A percentile compares a stretch with the other conserved stretches of the same genome.
phyloP scores from a whole-genome alignment of 2,329 filamentous ascomycete genomes.

The Monosporascus sp. region DNA sequence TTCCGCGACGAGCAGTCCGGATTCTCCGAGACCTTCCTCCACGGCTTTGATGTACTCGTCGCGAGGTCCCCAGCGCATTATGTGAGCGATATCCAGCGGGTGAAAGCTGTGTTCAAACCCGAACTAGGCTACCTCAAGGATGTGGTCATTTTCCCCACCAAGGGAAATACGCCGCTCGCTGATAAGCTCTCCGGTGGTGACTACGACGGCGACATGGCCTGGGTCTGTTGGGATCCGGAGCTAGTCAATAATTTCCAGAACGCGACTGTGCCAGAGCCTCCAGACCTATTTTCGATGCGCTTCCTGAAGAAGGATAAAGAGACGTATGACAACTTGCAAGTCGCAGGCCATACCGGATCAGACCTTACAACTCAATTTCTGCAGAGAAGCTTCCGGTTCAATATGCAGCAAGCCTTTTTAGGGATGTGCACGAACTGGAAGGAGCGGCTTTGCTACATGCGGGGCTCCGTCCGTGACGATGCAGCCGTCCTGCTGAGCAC shows the following conservation, averaged over 20 bases:
- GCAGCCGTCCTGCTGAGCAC: constrained; percentile 45
- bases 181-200: constrained; percentile 72
- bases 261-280: constrained; percentile 40
- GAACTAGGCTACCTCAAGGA: constrained; percentile 66
- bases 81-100: constrained; percentile 67
- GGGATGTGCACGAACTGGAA: constrained; percentile 62
- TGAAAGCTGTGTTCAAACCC: constrained; percentile 51
- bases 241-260: constrained; percentile 66
- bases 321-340: constrained; percentile 41
- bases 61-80: constrained; percentile 65
- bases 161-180: constrained; percentile 58
- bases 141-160: constrained; percentile 69
- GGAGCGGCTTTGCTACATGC: constrained; percentile 56
- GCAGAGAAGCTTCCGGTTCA: constrained; percentile 50
- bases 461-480: constrained; percentile 41
- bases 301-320: constrained; percentile 45
- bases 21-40: constrained; percentile 48
- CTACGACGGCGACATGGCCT: constrained; percentile 75
- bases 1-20: constrained; percentile 50
- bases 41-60: constrained; percentile 58
- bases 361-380: constrained; percentile 43
- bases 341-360: neutral
- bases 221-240: constrained; percentile 67
- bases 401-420: constrained; percentile 50
- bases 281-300: constrained; percentile 41